A percentile compares a stretch with the other conserved stretches of the same genome.
phyloP scores from a whole-genome alignment of 495 filamentous ascomycete genomes.

The Tricharina praecox region DNA sequence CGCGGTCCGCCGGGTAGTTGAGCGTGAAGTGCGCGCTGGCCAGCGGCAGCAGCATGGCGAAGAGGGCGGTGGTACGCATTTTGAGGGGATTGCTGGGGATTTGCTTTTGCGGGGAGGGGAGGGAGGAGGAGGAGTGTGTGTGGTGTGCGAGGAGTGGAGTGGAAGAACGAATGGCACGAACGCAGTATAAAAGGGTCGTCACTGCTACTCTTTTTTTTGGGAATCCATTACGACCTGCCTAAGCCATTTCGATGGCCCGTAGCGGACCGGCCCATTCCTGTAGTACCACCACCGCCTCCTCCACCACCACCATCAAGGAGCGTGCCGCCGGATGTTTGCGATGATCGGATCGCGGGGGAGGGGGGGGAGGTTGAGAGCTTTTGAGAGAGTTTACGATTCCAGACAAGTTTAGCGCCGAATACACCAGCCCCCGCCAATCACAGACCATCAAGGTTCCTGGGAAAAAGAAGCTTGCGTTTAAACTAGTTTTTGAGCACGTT shows the following conservation, averaged over 20 bases:
- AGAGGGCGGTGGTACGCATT: conserved; percentile 10
- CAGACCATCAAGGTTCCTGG: too few relatives aligned
- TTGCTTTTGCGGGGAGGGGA: too few relatives aligned
- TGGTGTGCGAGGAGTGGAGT: not conserved
- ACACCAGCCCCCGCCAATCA: too few relatives aligned
- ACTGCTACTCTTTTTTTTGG: too few relatives aligned
- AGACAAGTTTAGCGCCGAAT: too few relatives aligned
- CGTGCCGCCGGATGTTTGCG: too few relatives aligned
- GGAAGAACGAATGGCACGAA: not conserved
- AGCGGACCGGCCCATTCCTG: not conserved
- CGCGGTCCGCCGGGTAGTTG: conserved; percentile 38
- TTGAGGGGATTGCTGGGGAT: conserved; percentile 8
- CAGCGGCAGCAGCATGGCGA: conserved; percentile 28
- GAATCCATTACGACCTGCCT: too few relatives aligned
- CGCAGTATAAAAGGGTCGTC: too few relatives aligned
- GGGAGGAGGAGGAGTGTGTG: too few relatives aligned
- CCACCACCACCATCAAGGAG: not conserved
- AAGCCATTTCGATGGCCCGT: too few relatives aligned
- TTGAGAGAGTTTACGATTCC: not conserved
- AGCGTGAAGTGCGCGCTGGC: conserved; percentile 45
- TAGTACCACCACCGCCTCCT: not conserved
- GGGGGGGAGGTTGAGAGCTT: not conserved
- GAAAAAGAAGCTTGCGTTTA: too few relatives aligned
- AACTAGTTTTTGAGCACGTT: too few relatives aligned
- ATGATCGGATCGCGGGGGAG: not conserved